A percentile compares a stretch with the other conserved stretches of the same genome.
Evolutionary conservation across 768 basidiomycete species (phyloP).

Genomic region (Russula vinacea): DNA sequence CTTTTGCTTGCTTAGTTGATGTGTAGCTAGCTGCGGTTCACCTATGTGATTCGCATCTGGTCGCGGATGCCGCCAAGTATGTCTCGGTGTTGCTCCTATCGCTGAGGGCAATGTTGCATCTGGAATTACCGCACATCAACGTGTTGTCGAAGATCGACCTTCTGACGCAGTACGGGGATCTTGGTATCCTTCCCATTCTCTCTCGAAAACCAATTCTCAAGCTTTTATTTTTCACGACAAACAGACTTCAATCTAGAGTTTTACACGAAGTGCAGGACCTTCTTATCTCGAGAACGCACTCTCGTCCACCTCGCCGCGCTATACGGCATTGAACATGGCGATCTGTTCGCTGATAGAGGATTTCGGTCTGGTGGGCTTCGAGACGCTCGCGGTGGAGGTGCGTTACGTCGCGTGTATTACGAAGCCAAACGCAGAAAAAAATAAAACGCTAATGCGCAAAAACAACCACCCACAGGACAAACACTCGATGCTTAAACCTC

Average conservation of each 20-base stretch:
- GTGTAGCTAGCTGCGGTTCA: conserved; percentile 58
- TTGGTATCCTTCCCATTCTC: conserved; percentile 53
- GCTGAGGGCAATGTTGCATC: conserved; percentile 94
- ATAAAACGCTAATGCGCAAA: no score
- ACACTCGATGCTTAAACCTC: conserved; percentile 87
- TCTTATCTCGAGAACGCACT: conserved; percentile 80
- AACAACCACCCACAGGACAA: conserved; percentile 89
- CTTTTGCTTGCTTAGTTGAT: not conserved
- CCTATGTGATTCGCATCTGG: conserved; percentile 94
- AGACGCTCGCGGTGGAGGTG: conserved; percentile 95
- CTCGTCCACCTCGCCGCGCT: conserved; percentile 62
- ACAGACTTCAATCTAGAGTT: conserved; percentile 96
- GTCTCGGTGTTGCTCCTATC: conserved; percentile 89
- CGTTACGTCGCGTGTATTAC: no score
- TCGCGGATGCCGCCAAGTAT: conserved; percentile 94
- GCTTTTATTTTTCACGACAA: not conserved
- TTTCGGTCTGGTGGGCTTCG: conserved; percentile 89
- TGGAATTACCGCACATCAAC: conserved; percentile 97
- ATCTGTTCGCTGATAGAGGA: conserved; percentile 94
- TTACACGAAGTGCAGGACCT: conserved; percentile 99
- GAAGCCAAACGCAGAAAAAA: no score
- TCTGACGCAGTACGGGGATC: conserved; percentile 83
- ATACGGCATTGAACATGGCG: conserved; percentile 77
- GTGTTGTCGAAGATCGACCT: conserved; percentile 95
- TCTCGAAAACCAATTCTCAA: no score